Evolutionary conservation across 345 rosid species (phyloP), one percentile per base, ranked within the genome.

Genomic region (Adansonia digitata): DNA sequence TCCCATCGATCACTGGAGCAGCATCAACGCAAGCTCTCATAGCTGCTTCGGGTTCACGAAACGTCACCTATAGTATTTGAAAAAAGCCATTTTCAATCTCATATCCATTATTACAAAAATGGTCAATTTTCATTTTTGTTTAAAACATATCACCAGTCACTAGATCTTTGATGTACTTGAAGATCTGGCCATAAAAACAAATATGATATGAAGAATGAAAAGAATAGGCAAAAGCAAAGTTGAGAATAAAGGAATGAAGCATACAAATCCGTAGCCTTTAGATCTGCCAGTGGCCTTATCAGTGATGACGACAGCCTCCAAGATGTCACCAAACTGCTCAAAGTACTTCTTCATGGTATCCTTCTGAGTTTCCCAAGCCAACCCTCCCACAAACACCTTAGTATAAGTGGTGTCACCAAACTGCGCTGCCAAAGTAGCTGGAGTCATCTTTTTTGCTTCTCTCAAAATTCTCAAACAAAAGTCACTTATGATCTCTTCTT

Each of bases 291-390:
- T 90, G 75, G 97, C 92, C 83, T 94, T 94, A 75, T 92, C 98
- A 73, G 97, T 87, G 84, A 94, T 94, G 75, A 94, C 98, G 22
- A 92, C 98, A 78, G 98, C 98, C 84, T 94, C 98, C 82, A 94
- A 79, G 88, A 94, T 94, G 82, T 92, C 97, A 15, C 98, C 98
- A 76, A 94, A 94, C 87, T 92, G 98, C 76, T 94, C 94, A 60
- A 94, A 94, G 81, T 92, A 91, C 65, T 86, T 91, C 95, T 88
- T 90, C 88, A 94, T 89, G 71, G 98, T 92, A 69, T 88, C 85
- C 85, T 91, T 94, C 80, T 94, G 97, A 3, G 98, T 94, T 77
- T 94, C 98, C 98, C 98, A 94, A 12, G 98, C 98, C 87, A 94
- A 75, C 14, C 98, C 98, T 43, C 98, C 98, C 13, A 94, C 98